Conservation (phyloP, 106 monocot genomes). For the Chionographis japonica region DNA sequence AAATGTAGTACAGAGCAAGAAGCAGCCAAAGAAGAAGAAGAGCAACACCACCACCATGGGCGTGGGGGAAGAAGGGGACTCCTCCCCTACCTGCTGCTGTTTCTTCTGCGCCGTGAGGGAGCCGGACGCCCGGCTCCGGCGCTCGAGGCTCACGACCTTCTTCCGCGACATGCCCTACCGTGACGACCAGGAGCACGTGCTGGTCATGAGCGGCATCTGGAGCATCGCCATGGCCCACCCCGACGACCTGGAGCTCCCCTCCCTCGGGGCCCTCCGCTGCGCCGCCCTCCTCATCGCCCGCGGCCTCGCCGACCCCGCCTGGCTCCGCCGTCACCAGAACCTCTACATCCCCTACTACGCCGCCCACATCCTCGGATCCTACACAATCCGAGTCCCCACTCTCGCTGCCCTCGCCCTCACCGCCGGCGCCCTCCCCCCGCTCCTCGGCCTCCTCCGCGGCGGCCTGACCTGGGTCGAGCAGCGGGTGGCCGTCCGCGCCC, state of each 20-base stretch:
- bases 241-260: constrained; percentile 34
- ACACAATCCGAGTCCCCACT: constrained; percentile 36
- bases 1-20: no score
- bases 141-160: constrained; percentile 23
- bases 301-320: constrained; percentile 31
- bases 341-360: constrained; percentile 78
- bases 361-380: constrained; percentile 76
- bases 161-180: constrained; percentile 47
- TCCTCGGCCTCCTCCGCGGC: constrained; percentile 46
- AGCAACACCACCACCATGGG: no score
- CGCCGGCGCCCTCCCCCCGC: constrained; percentile 38
- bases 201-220: constrained; percentile 63
- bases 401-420: constrained; percentile 45
- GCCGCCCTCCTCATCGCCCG: constrained; percentile 44
- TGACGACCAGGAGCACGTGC: constrained; percentile 38
- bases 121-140: constrained; percentile 23
- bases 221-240: constrained; percentile 50
- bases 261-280: constrained; percentile 42
- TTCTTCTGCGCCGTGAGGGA: constrained; percentile 63
- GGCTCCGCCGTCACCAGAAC: constrained; percentile 50
- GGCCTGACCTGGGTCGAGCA: constrained; percentile 72
- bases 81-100: constrained; percentile 9
- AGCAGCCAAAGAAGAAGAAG: no score
- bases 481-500: constrained; percentile 59
- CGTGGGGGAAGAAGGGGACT: no score